Percentiles rank a stretch among this genome's conserved stretches.
These are phyloP conservation scores for Onygena corvina DNA, from an alignment of 2,329 filamentous ascomycete species.

Conservation along the genomic window DNA sequence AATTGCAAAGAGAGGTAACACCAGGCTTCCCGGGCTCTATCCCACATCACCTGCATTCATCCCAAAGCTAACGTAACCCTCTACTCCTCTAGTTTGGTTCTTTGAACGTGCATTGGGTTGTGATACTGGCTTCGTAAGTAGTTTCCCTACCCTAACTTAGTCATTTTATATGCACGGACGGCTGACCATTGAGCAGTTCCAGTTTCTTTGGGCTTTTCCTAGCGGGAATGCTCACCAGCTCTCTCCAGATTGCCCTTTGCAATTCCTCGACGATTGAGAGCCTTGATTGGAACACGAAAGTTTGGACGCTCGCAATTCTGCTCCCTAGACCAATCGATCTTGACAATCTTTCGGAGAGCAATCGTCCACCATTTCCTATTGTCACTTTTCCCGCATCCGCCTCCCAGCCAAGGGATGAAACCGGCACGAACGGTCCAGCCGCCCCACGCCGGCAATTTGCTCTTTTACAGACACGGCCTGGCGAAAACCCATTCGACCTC, in stretches of 20 bases:
- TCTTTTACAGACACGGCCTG: conserved; percentile 58
- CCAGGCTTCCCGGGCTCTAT: background rate
- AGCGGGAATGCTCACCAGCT: conserved; percentile 61
- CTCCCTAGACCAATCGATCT: conserved; percentile 42
- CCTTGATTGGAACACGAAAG: conserved; percentile 48
- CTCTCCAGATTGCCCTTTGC: conserved; percentile 53
- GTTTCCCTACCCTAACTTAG: background rate
- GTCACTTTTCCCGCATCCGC: conserved; percentile 23
- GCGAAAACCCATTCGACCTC: conserved; percentile 78
- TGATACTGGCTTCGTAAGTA: conserved; percentile 50
- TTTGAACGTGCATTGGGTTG: conserved; percentile 52
- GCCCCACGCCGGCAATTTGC: conserved; percentile 55
- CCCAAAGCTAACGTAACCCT: conserved; percentile 8
- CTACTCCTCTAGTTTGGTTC: conserved; percentile 21
- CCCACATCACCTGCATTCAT: background rate
- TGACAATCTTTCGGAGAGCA: conserved; percentile 26
- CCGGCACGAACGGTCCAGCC: conserved; percentile 15
- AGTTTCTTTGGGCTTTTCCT: conserved; percentile 72
- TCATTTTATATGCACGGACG: background rate
- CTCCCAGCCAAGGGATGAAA: conserved; percentile 9
- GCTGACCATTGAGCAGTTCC: conserved; percentile 30
- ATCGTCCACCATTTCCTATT: conserved; percentile 27
- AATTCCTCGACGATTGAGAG: conserved; percentile 82
- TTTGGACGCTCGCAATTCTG: conserved; percentile 63
- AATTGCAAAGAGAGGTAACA: conserved; percentile 39